Evolutionary conservation across 1,284 basidiomycete species (phyloP).

Genomic region (Cutaneotrichosporon arboriforme): DNA sequence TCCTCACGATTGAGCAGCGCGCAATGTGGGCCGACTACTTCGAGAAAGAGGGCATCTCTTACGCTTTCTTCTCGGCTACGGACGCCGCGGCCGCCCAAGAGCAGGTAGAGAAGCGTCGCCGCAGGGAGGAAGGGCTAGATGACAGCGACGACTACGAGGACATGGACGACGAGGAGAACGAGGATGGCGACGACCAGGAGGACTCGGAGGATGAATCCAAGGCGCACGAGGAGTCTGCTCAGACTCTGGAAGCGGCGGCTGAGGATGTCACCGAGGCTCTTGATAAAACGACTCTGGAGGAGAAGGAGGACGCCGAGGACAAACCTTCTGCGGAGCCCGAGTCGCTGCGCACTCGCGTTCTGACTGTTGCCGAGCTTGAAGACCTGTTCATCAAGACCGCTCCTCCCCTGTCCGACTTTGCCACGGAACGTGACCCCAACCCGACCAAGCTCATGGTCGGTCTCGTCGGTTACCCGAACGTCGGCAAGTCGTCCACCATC

Average conservation of each 20-base stretch:
- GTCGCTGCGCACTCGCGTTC: conserved; percentile 69
- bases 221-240: conserved; percentile 7
- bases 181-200: conserved; percentile 25
- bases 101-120: conserved; percentile 52
- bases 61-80: conserved; percentile 94
- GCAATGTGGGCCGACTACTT: conserved; percentile 91
- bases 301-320: conserved; percentile 3
- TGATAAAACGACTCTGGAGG: conserved; percentile 19
- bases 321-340: conserved; percentile 27
- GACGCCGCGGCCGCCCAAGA: conserved; percentile 81
- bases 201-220: conserved; percentile 30
- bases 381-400: conserved; percentile 72
- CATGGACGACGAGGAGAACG: conserved; percentile 23
- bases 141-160: conserved; percentile 34
- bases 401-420: conserved; percentile 70
- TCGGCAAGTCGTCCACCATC: conserved; percentile 58
- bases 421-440: conserved; percentile 57
- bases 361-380: conserved; percentile 86
- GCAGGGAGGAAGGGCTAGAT: conserved; percentile 35
- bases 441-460: conserved; percentile 64
- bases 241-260: conserved; percentile 15
- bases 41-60: conserved; percentile 69
- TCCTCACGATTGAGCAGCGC: conserved; percentile 84
- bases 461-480: conserved; percentile 60
- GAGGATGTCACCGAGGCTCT: conserved; percentile 27